Base-by-base conservation (phyloP, 192 early-diverging fungal genomes). In the Dissophora globulifera region DNA sequence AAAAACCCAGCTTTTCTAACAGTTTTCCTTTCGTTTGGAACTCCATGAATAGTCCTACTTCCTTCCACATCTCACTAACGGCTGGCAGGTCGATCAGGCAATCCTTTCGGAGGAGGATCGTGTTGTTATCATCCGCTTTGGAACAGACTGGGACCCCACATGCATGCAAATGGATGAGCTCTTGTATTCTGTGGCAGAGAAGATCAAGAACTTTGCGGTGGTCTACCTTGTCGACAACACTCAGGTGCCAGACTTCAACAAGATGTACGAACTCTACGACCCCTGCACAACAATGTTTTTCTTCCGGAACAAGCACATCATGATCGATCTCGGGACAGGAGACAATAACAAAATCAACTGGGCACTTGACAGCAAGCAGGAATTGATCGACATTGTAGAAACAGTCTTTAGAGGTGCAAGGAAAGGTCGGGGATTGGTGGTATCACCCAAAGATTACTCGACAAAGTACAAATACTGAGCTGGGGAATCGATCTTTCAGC, bases 271-370 rank as follows among this genome's bases (percentile, higher is more conserved):
- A 82, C 80, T 98, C 32, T 99, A 98, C 81, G 98, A 99, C 69
- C 93, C 92, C 5, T 99, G 96, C 80, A 98, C 98, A 6, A 86
- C 91, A 27, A 99, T 99, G 98, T 97, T 99, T 82, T 98, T 96
- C 64, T 93, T 87, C 65, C 78, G 94, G 27, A 98, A 98, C 82
- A 95, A 96, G 79, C 98, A 98, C 59, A 98, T 99, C 62, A 95
- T 97, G 96, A 88, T 99, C 25, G 98, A 99, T 89, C 75, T 98
- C 31, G 98, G 98, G 16, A 99, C 98, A 0, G 98, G 98, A 58
- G 96, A 99, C 78, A 99, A 99, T 85, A 99, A 99, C 83, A 99
- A 99, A 81, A 93, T 99, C 75, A 94, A 96, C 66, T 97, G 96
- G 96, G 87, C 94, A 3, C 79, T 99, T 26, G 93, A 94, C 46